Base-by-base conservation (phyloP, 2,329 filamentous ascomycete species). In the Arthrinium puccinioides region DNA sequence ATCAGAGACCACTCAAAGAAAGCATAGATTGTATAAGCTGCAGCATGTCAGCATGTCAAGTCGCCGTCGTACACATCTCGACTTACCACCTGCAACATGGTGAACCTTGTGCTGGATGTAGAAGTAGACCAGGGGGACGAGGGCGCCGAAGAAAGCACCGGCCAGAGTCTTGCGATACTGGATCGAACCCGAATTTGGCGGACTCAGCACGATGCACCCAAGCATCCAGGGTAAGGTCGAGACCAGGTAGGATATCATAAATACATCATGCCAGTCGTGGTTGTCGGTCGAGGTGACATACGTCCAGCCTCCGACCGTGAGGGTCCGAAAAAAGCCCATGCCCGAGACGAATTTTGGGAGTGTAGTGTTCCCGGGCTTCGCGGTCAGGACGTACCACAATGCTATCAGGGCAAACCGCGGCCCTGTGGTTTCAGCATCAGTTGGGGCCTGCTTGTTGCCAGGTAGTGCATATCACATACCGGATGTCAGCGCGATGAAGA, bases 31-130 rank as follows among this genome's bases (percentile, higher is more conserved):
- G 92, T 98, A 64, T 98, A 98, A 21, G 92, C 92, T 97, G 52
- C 29, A 26, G 19, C n/a, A 20, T 21, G 37, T 53, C 30, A 48
- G 43, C 24, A 30, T 21, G 15, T 30, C 21, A 36, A 27, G 19
- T 30, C 15, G 11, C 9, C 5, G 19, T 9, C n/a, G 19, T 9
- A 4, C 14, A 9, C n/a, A 11, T 19, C 21, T 21, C 15, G 25
- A 57, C 81, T 62, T 70, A 97, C 90, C 92, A 73, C 92, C 92
- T 41, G 92, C 73, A 44, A 97, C 79, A 42, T 82, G 87, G 60
- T 98, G 88, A 36, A 98, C 86, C 64, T 98, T 98, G 71, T 98
- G 92, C 61, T 96, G 92, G 46, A 98, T 94, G 59, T 96, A 98
- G 60, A 88, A 98, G 68, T 96, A 97, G 15, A 97, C 75, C 57